Conservation (phyloP, 306 rosid genomes). For the Cicer pinnatifidum region DNA sequence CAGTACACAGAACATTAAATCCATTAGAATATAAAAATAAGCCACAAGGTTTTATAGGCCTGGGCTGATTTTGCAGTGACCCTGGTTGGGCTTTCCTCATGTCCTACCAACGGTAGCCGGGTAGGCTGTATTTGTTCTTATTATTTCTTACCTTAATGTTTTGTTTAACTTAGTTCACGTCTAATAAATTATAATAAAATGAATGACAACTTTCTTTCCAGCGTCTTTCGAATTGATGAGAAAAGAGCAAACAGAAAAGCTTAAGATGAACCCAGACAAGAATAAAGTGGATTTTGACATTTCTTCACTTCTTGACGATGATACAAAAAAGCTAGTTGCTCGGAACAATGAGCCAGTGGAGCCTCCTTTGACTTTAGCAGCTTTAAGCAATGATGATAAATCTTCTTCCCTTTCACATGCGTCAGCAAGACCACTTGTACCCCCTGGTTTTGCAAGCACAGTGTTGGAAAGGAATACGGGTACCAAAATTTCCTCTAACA, state of each 20-base stretch:
- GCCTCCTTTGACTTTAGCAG: conserved; percentile 44
- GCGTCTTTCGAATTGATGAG: conserved; percentile 92
- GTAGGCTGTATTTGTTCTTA: conserved; percentile 17
- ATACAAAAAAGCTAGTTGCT: conserved; percentile 55
- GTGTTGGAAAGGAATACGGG: conserved; percentile 59
- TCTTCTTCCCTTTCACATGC: conserved; percentile 59
- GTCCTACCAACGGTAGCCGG: neutral
- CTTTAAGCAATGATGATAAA: conserved; percentile 65
- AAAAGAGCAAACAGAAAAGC: conserved; percentile 85
- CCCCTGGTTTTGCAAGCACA: conserved; percentile 84
- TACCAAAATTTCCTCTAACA: conserved; percentile 53
- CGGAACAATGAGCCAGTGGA: conserved; percentile 60
- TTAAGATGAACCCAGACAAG: conserved; percentile 65
- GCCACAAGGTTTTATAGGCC: neutral
- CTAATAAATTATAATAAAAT: conserved; percentile 35
- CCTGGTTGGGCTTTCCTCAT: neutral
- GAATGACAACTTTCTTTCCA: conserved; percentile 53
- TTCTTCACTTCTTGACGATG: conserved; percentile 55
- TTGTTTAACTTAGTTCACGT: conserved; percentile 28
- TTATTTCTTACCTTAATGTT: conserved; percentile 22
- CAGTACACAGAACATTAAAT: conserved; percentile 8
- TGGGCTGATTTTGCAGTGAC: conserved; percentile 19
- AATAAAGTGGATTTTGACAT: conserved; percentile 62
- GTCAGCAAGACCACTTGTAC: conserved; percentile 88
- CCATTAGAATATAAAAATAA: neutral